Base-by-base conservation (phyloP, 306 rosid species). In the Vachellia pachyceras region DNA sequence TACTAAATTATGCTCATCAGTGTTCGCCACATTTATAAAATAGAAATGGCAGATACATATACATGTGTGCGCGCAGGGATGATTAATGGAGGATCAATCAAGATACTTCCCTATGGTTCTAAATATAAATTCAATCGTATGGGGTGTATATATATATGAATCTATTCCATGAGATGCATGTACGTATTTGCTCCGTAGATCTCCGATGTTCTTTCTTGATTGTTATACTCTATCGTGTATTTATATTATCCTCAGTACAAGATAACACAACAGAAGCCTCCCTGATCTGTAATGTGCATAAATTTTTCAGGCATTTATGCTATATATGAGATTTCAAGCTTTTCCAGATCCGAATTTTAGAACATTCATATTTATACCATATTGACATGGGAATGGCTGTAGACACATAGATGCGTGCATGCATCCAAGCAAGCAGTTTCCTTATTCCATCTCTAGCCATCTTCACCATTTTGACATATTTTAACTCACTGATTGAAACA, bases 271-370 rank as follows among this genome's bases (percentile, higher is more conserved):
- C 3, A 25, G 67, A 29, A 25, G 40, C 39, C 40, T 17, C 40
- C 68, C 39, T 23, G 29, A 60, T 57, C 13, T 13, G 20, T 7
- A 55, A 20, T 54, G 20, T 20, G 8, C 5, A 57, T 20, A 6
- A 55, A 55, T 61, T n/a, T 12, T 13, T 23, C 68, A 29, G 1
- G 68, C 68, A 20, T 18, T 50, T 71, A 5, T 71, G 23, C 65
- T 13, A 22, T 57, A 1, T 10, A 57, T 23, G 10, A 2, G 4
- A 12, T 57, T 57, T 57, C 65, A 22, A 22, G 37, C 33, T 29
- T 35, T 41, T 63, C 54, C 57, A 75, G 41, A 13, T 65, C 41
- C 52, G 37, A 45, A 55, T 61, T 84, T 75, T 17, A 15, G 54
- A 47, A 47, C 3, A 47, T 47, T 15, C 44, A 40, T 40, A 47